Evolutionary conservation across 2,329 filamentous ascomycete genomes (phyloP), one percentile per base, ranked within the genome.

Genomic region (Plenodomus tracheiphilus): DNA sequence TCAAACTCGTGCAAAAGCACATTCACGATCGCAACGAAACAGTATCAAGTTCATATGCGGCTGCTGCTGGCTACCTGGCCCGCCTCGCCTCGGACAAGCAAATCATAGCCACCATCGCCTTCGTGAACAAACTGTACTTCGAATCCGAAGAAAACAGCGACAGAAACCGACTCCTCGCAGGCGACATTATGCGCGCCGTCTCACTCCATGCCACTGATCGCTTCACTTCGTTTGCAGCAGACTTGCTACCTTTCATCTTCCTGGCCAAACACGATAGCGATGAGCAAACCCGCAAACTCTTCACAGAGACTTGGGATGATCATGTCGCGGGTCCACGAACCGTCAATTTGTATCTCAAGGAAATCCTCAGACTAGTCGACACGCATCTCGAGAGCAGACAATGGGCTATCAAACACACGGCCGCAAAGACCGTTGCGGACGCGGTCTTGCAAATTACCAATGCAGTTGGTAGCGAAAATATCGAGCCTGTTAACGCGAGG

Each of bases 1-100:
- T 97, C 42, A 87, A 86, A 56, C 70, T 91, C 9, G 81, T 96
- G 55, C 85, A 91, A 62, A 93, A 90, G 70, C 84, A 92, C 49
- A 84, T 92, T 1, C 81, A 96, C 41, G 94, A 99, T 69, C 87
- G 88, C 55, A 99, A 99, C 65, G 91, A 97, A 61, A 94, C 95
- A 16, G 92, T 97, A 47, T 92, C 88, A 65, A 87, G 89, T 53
- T 89, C 89, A 2, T 99, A 97, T 69, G 93, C 92, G 17, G 86
- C 85, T 44, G 86, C 92, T 2, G 84, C 91, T 18, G 94, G 93
- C 0, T 97, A 97, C 68, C 79, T 97, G 46, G 81, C 94, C 59
- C 84, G 84, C 17, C 65, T 83, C 10, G 81, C 81, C n/a, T 80
- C 80, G 1, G 81, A 85, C 56, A 80, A 81, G 54, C 79, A 81